Conservation (phyloP, 805 yeast genomes). For the Teunomyces kruisii region DNA sequence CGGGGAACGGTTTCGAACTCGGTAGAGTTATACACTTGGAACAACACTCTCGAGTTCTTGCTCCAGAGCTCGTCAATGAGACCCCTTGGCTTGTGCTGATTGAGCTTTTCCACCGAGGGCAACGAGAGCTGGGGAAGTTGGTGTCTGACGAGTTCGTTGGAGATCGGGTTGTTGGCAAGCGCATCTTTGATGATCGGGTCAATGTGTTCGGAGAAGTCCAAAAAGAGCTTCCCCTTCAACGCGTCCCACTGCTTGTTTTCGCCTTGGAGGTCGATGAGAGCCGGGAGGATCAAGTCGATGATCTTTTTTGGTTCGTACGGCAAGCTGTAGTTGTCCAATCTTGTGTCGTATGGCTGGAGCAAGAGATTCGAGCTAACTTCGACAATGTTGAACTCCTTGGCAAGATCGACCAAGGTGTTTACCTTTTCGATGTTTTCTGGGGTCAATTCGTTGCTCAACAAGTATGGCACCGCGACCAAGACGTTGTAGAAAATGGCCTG, state of each 20-base stretch:
- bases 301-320: constrained; percentile 56
- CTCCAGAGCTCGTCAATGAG: constrained; percentile 65
- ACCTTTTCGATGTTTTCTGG: constrained; percentile 31
- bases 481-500: constrained; percentile 67
- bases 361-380: constrained; percentile 15
- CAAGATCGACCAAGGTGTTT: constrained; percentile 47
- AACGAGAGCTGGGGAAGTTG: constrained; percentile 40
- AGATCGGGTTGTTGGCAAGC: constrained; percentile 34
- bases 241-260: constrained; percentile 41
- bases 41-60: constrained; percentile 53
- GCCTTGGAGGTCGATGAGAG: constrained; percentile 36
- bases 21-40: constrained; percentile 59
- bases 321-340: constrained; percentile 27
- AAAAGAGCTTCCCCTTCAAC: constrained; percentile 28
- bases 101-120: constrained; percentile 22
- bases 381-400: constrained; percentile 39
- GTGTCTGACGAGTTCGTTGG: constrained; percentile 40
- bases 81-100: constrained; percentile 23
- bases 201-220: constrained; percentile 30
- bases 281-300: constrained; percentile 51
- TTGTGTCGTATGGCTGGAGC: constrained; percentile 40
- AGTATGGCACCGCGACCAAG: constrained; percentile 64
- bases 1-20: constrained; percentile 60
- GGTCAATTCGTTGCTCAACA: constrained; percentile 44
- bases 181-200: constrained; percentile 34